These are phyloP conservation scores for Triticum timopheevii DNA, from an alignment of 176 grass and related monocot species.

Conservation along the genomic window DNA sequence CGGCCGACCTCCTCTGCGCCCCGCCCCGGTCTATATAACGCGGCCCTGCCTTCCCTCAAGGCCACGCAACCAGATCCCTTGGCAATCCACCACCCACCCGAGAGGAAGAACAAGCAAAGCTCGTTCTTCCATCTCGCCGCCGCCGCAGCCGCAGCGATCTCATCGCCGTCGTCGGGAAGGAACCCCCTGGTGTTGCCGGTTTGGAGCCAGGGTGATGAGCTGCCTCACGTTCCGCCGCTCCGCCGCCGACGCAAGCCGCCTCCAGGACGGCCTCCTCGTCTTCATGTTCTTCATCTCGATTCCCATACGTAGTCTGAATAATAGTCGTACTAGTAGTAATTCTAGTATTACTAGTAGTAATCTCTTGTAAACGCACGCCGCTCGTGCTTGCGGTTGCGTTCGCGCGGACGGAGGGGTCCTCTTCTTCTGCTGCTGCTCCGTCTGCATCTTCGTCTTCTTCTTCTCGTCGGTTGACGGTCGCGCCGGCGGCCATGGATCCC, in stretches of 20 bases:
- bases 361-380: constrained; percentile 27
- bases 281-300: no score
- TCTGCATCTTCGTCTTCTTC: not conserved
- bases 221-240: constrained; percentile 45
- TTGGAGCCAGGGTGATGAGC: constrained; percentile 24
- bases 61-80: no score
- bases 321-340: constrained; percentile 3
- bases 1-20: not conserved
- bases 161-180: no score
- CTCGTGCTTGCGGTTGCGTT: not conserved
- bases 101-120: no score
- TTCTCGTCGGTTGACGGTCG: not conserved
- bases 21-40: not conserved
- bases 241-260: constrained; percentile 46
- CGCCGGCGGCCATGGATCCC: constrained; percentile 35
- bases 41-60: no score
- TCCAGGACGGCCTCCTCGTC: not conserved
- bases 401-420: not conserved
- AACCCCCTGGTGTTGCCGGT: no score
- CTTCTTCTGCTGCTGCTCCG: not conserved
- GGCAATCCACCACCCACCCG: no score
- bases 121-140: no score
- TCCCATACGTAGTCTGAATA: no score
- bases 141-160: no score
- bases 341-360: constrained; percentile 23